Conservation (phyloP, 2,329 filamentous ascomycete species). For the Cadophora sp. region DNA sequence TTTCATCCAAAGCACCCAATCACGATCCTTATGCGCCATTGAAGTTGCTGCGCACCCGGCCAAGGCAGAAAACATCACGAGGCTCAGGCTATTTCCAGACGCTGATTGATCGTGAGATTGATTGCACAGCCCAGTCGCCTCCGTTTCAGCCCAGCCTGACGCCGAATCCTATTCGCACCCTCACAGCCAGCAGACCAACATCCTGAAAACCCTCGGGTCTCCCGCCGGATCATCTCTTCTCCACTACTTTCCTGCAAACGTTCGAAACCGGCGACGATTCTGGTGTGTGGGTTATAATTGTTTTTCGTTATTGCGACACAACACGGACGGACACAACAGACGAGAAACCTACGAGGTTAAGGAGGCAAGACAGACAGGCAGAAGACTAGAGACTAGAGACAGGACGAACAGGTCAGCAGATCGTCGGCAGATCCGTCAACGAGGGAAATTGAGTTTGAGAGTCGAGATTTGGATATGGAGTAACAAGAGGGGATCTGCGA, state of each 20-base stretch:
- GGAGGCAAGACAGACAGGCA: not conserved
- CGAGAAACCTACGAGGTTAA: conserved; percentile 1
- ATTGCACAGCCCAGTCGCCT: conserved; percentile 34
- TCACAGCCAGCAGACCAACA: not conserved
- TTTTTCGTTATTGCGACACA: conserved; percentile 10
- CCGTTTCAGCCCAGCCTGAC: conserved; percentile 28
- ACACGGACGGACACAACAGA: conserved; percentile 4
- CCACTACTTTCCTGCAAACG: not conserved
- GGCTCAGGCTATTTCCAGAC: conserved; percentile 28
- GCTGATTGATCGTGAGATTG: conserved; percentile 27
- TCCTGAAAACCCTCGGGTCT: conserved; percentile 5
- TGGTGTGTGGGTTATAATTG: conserved; percentile 3
- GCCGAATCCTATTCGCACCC: not conserved
- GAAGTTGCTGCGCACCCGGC: not conserved
- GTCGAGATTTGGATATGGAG: conserved; percentile 12
- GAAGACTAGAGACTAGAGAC: not conserved
- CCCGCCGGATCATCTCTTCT: conserved; percentile 16
- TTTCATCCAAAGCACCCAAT: conserved; percentile 11
- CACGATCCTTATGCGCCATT: conserved; percentile 4
- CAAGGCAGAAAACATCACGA: conserved; percentile 12
- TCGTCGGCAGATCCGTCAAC: not conserved
- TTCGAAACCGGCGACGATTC: not conserved
- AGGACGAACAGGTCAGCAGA: conserved; percentile 4
- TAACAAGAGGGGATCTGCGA: conserved; percentile 17
- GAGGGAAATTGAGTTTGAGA: not conserved